phyloP scores from a whole-genome alignment of 768 basidiomycete genomes.

The Termitomyces sp. region DNA sequence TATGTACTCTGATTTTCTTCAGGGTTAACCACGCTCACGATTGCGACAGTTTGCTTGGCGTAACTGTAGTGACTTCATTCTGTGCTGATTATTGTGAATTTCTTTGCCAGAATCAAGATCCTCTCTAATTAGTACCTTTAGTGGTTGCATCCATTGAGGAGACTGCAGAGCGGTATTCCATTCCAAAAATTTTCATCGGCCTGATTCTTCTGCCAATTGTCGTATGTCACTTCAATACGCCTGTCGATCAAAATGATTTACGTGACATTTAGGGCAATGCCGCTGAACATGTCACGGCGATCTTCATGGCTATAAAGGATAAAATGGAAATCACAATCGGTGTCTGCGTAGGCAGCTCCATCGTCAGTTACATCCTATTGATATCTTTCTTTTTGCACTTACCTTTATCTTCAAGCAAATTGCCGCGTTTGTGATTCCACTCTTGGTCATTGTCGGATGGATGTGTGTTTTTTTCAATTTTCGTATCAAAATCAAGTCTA shows the following conservation, averaged over 20 bases:
- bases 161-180: slow-evolving; percentile 71
- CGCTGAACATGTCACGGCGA: slow-evolving; percentile 79
- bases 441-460: slow-evolving; percentile 89
- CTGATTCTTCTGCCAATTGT: slow-evolving; percentile 86
- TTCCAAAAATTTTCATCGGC: slow-evolving; percentile 84
- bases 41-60: slow-evolving; percentile 49
- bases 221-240: slow-evolving; percentile 31
- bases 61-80: slow-evolving; percentile 81
- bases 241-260: background rate
- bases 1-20: slow-evolving; percentile 17
- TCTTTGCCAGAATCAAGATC: background rate
- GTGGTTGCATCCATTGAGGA: slow-evolving; percentile 93
- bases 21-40: background rate
- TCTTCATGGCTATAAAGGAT: slow-evolving; percentile 84
- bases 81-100: slow-evolving; percentile 81
- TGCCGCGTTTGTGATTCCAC: slow-evolving; percentile 78
- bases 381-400: background rate
- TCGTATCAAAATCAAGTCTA: slow-evolving; percentile 2
- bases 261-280: slow-evolving; percentile 55
- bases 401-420: slow-evolving; percentile 56
- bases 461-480: slow-evolving; percentile 38
- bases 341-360: slow-evolving; percentile 78
- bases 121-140: slow-evolving; percentile 26
- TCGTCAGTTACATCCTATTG: slow-evolving; percentile 39
- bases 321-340: slow-evolving; percentile 66